Conservation (phyloP, 78 protist species). For the Emiliania huxleyi region DNA sequence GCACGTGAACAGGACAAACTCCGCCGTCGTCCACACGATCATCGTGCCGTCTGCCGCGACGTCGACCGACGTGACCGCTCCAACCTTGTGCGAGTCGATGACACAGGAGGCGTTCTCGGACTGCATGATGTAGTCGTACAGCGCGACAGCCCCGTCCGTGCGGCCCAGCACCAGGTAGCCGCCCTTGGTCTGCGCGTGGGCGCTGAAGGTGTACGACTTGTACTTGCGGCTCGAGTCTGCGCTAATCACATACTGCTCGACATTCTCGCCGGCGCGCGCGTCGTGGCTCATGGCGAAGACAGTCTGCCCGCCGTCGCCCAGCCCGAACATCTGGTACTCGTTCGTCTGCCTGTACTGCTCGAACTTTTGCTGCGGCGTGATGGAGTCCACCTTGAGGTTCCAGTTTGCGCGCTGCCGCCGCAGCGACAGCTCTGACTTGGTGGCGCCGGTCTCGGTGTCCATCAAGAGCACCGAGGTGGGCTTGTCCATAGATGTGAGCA, state of each 20-base stretch:
- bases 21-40: neutral
- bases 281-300: neutral
- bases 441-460: neutral
- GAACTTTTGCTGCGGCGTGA: conserved; percentile 19
- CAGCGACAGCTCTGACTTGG: neutral
- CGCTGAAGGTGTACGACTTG: conserved; percentile 9
- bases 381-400: neutral
- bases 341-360: neutral
- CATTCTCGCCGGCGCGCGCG: neutral
- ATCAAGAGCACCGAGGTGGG: neutral
- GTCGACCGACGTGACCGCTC: neutral
- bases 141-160: conserved; percentile 16
- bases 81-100: neutral
- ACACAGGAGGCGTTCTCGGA: neutral
- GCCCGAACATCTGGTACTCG: neutral
- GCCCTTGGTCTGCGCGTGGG: conserved; percentile 17
- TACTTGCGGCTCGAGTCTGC: conserved; percentile 19
- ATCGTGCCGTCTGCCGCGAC: neutral
- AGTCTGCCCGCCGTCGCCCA: neutral
- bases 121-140: neutral
- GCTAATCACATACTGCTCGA: neutral
- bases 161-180: conserved; percentile 24
- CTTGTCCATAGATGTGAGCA: neutral
- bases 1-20: neutral
- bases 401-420: neutral